Percentiles rank a stretch among this genome's conserved stretches.
Evolutionary conservation across 2,329 filamentous ascomycete species (phyloP).

Genomic region (Trichophyton simii): DNA sequence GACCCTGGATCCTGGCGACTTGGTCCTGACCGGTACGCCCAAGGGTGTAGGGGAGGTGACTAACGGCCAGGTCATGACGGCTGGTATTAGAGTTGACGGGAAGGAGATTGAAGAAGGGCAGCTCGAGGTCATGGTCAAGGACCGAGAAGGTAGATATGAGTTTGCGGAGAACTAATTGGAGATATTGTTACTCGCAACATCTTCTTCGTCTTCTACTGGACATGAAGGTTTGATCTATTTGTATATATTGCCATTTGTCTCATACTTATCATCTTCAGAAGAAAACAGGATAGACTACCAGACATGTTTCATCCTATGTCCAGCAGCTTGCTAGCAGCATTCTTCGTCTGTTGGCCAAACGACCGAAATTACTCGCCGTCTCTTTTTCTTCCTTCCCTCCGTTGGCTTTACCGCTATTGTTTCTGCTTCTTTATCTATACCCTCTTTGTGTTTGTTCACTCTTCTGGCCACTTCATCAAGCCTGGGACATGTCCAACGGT

Average conservation of each 20-base stretch:
- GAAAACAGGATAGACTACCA: neutral
- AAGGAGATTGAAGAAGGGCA: slow-evolving; percentile 72
- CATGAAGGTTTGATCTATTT: neutral
- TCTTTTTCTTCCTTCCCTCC: slow-evolving; percentile 12
- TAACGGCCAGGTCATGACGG: slow-evolving; percentile 76
- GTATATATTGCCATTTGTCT: neutral
- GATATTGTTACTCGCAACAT: neutral
- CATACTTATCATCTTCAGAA: neutral
- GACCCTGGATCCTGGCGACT: slow-evolving; percentile 82
- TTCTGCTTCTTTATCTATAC: neutral
- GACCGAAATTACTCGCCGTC: slow-evolving; percentile 20
- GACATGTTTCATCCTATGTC: slow-evolving; percentile 2
- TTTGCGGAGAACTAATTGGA: slow-evolving; percentile 49
- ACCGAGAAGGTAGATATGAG: slow-evolving; percentile 62
- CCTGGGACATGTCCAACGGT: slow-evolving; percentile 21
- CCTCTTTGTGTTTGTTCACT: neutral
- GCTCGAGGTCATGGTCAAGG: slow-evolving; percentile 72
- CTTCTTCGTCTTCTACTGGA: neutral
- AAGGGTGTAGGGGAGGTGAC: slow-evolving; percentile 84
- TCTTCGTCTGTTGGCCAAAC: slow-evolving; percentile 20
- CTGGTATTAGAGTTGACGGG: slow-evolving; percentile 65
- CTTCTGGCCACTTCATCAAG: neutral
- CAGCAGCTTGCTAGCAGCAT: neutral
- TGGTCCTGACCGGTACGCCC: slow-evolving; percentile 91
- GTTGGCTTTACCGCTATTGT: neutral